A percentile compares a stretch with the other conserved stretches of the same genome.
phyloP scores from a whole-genome alignment of 2,329 filamentous ascomycete genomes.

The Arthrobotrys iridis region DNA sequence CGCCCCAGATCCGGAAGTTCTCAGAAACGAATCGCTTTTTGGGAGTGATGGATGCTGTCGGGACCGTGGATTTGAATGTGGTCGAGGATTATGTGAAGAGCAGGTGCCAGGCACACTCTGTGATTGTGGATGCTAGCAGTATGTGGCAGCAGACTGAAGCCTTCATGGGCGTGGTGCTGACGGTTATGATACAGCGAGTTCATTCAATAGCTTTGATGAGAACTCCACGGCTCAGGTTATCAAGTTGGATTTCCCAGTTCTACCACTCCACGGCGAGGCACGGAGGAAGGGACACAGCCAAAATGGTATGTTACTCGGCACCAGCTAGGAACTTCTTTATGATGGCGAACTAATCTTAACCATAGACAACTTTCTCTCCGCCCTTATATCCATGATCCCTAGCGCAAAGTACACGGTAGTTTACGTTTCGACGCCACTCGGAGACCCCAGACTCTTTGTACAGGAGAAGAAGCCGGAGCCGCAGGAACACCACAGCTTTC shows the following conservation, averaged over 20 bases:
- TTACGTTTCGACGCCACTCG: constrained; percentile 57
- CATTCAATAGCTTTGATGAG: constrained; percentile 56
- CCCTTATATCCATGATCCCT: constrained; percentile 56
- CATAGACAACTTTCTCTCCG: constrained; percentile 57
- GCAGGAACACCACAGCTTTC: constrained; percentile 39
- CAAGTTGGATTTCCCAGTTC: constrained; percentile 50
- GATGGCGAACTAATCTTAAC: neutral
- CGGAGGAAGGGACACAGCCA: constrained; percentile 41
- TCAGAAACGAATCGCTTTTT: constrained; percentile 25
- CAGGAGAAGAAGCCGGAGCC: constrained; percentile 30
- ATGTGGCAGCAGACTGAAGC: neutral
- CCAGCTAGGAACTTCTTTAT: neutral
- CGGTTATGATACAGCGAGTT: constrained; percentile 34
- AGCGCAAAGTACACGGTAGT: constrained; percentile 56
- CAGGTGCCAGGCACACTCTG: constrained; percentile 48
- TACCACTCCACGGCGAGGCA: constrained; percentile 38
- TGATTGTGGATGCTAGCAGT: constrained; percentile 57
- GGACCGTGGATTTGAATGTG: constrained; percentile 40
- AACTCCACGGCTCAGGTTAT: constrained; percentile 49
- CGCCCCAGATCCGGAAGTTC: constrained; percentile 48
- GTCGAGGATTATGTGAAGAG: constrained; percentile 47
- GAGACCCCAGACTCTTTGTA: constrained; percentile 30
- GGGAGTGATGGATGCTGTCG: constrained; percentile 37
- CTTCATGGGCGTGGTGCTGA: neutral
- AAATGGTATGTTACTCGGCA: constrained; percentile 16